A percentile compares a stretch with the other conserved stretches of the same genome.
Conservation (phyloP, 805 yeast genomes). For the Zygosaccharomyces lentus region DNA sequence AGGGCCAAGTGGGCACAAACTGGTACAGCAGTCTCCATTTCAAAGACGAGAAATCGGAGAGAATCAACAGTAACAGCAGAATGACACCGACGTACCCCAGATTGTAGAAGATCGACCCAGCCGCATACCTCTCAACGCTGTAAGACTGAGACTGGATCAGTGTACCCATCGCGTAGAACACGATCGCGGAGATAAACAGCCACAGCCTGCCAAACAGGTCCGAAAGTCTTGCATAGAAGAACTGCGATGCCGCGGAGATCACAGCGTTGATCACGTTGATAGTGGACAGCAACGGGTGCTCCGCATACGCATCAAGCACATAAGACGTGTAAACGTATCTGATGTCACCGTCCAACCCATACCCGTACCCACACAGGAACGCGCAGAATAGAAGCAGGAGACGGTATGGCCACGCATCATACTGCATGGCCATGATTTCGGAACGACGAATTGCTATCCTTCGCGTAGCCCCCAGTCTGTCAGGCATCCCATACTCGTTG, state of each 20-base stretch:
- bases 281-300: constrained; percentile 50
- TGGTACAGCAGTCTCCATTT: constrained; percentile 68
- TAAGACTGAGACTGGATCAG: constrained; percentile 53
- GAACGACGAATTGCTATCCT: constrained; percentile 47
- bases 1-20: constrained; percentile 66
- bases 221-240: constrained; percentile 51
- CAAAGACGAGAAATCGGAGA: constrained; percentile 63
- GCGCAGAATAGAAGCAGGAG: constrained; percentile 41
- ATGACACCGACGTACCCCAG: constrained; percentile 62
- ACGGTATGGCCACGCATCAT: constrained; percentile 35
- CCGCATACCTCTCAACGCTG: constrained; percentile 50
- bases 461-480: constrained; percentile 17
- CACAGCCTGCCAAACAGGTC: constrained; percentile 55
- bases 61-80: constrained; percentile 50
- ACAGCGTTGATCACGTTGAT: constrained; percentile 49
- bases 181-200: constrained; percentile 42
- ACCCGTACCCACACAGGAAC: constrained; percentile 50
- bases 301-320: constrained; percentile 47
- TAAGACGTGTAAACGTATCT: constrained; percentile 47
- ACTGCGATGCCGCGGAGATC: constrained; percentile 55
- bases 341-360: constrained; percentile 49
- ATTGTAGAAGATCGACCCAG: constrained; percentile 48
- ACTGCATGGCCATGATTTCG: constrained; percentile 48
- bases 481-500: constrained; percentile 13
- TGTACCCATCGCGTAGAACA: constrained; percentile 53